Conservation (phyloP, 1,139 yeast species). For the Magnusiomyces magnusii region DNA sequence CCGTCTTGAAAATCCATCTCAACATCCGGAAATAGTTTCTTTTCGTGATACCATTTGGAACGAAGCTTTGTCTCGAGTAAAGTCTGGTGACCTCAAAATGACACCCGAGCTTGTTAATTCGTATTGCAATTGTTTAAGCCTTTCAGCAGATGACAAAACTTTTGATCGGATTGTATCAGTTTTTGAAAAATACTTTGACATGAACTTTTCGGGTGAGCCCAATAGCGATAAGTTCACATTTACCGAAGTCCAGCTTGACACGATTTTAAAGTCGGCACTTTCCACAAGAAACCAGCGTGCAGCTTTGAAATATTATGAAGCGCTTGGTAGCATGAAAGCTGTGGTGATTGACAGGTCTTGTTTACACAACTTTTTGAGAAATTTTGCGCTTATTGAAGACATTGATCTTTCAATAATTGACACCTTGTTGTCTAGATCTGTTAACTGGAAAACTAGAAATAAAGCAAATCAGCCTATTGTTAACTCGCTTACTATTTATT, state of each 20-base stretch:
- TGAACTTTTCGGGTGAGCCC: background rate
- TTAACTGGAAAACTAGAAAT: background rate
- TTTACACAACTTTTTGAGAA: conserved; percentile 12
- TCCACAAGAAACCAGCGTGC: conserved; percentile 8
- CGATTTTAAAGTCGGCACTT: conserved; percentile 12
- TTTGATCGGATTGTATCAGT: conserved; percentile 2
- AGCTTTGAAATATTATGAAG: conserved; percentile 5
- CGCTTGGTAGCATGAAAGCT: background rate
- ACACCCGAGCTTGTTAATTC: conserved; percentile 11
- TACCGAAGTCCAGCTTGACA: conserved; percentile 13
- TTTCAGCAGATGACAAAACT: conserved; percentile 7
- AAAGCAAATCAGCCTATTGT: background rate
- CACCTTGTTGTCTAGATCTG: background rate
- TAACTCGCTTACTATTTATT: conserved; percentile 8
- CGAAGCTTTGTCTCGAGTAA: conserved; percentile 9
- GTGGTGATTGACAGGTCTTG: conserved; percentile 11
- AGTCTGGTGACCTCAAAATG: conserved; percentile 5
- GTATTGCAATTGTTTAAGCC: conserved; percentile 12
- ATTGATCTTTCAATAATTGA: background rate
- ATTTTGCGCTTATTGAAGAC: background rate
- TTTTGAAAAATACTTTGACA: conserved; percentile 8
- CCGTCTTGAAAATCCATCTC: conserved; percentile 1
- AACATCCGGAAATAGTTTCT: background rate
- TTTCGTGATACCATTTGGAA: conserved; percentile 11
- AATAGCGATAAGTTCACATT: conserved; percentile 7